Evolutionary conservation across 352 stramenopile genomes (phyloP).

Genomic region (Globisporangium takayamanum): DNA sequence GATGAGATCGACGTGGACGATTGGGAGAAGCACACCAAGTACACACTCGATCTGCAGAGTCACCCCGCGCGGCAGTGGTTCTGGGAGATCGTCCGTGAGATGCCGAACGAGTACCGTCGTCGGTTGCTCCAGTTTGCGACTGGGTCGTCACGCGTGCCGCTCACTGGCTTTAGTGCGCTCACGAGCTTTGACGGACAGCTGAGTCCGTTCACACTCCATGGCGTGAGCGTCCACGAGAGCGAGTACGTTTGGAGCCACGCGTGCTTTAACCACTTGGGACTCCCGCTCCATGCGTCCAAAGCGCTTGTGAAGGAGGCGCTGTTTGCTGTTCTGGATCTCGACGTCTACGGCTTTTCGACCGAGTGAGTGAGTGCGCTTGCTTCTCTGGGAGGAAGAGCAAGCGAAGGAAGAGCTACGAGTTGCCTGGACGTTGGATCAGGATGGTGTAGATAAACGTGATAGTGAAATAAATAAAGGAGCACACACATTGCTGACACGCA

Average conservation of each 20-base stretch:
- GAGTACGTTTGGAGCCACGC: conserved; percentile 5
- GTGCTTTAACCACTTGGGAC: conserved; percentile 2
- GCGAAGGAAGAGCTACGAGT: no score
- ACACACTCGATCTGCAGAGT: not conserved
- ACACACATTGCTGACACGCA: no score
- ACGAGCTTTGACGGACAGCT: conserved; percentile 24
- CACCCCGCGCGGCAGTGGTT: conserved; percentile 6
- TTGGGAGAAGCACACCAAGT: conserved; percentile 53
- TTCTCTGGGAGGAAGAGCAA: no score
- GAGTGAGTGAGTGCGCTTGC: not conserved
- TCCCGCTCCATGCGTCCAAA: conserved; percentile 4
- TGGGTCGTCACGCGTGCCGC: conserved; percentile 25
- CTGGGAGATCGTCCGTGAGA: conserved; percentile 54
- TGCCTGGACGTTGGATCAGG: no score
- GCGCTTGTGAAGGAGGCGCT: not conserved
- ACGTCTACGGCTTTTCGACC: not conserved
- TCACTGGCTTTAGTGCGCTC: conserved; percentile 22
- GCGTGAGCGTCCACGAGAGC: not conserved
- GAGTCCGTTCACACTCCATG: conserved; percentile 26
- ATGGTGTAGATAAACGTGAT: no score
- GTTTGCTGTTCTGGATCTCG: not conserved
- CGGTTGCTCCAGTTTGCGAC: conserved; percentile 38
- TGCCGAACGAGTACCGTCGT: conserved; percentile 18
- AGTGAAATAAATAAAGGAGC: no score
- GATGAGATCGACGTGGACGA: conserved; percentile 92